These are phyloP conservation scores for Brassica incana DNA, from an alignment of 345 rosid genomes.

Conservation along the genomic window DNA sequence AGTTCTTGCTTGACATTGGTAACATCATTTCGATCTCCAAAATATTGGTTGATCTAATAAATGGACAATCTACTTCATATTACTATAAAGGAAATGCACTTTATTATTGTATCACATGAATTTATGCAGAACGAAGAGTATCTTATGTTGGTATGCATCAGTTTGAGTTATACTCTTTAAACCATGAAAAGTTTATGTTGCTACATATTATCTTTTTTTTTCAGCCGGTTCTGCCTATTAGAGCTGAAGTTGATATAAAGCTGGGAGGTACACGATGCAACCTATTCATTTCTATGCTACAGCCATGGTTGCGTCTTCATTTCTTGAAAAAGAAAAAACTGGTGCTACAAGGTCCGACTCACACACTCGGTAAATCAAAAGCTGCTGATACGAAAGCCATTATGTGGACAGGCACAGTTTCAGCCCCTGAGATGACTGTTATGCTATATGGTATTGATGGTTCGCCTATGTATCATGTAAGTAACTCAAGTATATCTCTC, in stretches of 20 bases:
- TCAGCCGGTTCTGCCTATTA: slow-evolving; percentile 73
- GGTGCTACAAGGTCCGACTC: slow-evolving; percentile 61
- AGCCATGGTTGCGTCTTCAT: slow-evolving; percentile 80
- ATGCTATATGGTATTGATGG: slow-evolving; percentile 61
- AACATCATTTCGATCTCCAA: neutral
- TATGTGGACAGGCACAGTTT: slow-evolving; percentile 91
- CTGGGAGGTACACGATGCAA: slow-evolving; percentile 89
- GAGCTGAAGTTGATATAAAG: slow-evolving; percentile 96
- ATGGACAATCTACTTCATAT: neutral
- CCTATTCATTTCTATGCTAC: slow-evolving; percentile 64
- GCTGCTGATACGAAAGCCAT: slow-evolving; percentile 56
- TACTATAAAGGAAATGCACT: neutral
- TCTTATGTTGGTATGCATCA: slow-evolving; percentile 11
- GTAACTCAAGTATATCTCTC: slow-evolving; percentile 31
- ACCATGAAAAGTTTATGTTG: slow-evolving; percentile 8
- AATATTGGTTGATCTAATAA: neutral
- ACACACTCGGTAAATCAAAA: slow-evolving; percentile 48
- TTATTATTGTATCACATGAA: slow-evolving; percentile 8
- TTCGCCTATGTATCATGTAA: slow-evolving; percentile 83
- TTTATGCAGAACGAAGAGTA: neutral
- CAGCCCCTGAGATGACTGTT: slow-evolving; percentile 95
- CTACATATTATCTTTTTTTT: slow-evolving; percentile 36
- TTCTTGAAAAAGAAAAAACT: slow-evolving; percentile 61
- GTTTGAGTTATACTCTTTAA: neutral
- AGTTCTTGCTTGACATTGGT: neutral